Conservation (phyloP, 768 basidiomycete genomes). For the Pleurotus tuber-regium region DNA sequence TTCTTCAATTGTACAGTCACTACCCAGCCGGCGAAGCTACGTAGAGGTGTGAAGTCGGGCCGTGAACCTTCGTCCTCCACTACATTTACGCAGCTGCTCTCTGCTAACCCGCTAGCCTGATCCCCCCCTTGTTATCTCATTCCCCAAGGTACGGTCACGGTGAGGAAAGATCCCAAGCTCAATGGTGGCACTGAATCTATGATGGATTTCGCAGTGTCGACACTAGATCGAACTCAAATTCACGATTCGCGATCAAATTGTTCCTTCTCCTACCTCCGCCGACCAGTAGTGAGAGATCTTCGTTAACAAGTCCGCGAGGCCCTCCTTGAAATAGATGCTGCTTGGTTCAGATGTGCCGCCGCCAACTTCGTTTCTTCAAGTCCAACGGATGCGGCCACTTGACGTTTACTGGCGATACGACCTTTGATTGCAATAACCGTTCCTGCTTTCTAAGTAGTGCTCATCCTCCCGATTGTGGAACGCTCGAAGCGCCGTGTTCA, state of each 20-base stretch:
- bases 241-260: constrained; percentile 33
- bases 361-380: constrained; percentile 51
- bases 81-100: background rate
- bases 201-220: constrained; percentile 25
- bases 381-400: constrained; percentile 56
- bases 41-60: constrained; percentile 16
- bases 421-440: constrained; percentile 50
- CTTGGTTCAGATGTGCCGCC: constrained; percentile 56
- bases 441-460: constrained; percentile 44
- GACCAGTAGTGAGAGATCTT: constrained; percentile 35
- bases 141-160: constrained; percentile 1
- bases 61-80: constrained; percentile 17
- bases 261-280: constrained; percentile 53
- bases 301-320: constrained; percentile 22
- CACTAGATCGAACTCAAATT: constrained; percentile 32
- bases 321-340: constrained; percentile 17
- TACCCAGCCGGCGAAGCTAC: constrained; percentile 5
- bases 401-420: constrained; percentile 37
- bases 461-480: constrained; percentile 48
- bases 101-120: background rate
- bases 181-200: constrained; percentile 21
- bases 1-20: constrained; percentile 2
- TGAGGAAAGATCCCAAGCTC: background rate
- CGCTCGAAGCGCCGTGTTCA: constrained; percentile 27
- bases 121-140: constrained; percentile 3